These are phyloP conservation scores for Exophiala sideris DNA, from an alignment of 2,329 filamentous ascomycete genomes.

Conservation along the genomic window DNA sequence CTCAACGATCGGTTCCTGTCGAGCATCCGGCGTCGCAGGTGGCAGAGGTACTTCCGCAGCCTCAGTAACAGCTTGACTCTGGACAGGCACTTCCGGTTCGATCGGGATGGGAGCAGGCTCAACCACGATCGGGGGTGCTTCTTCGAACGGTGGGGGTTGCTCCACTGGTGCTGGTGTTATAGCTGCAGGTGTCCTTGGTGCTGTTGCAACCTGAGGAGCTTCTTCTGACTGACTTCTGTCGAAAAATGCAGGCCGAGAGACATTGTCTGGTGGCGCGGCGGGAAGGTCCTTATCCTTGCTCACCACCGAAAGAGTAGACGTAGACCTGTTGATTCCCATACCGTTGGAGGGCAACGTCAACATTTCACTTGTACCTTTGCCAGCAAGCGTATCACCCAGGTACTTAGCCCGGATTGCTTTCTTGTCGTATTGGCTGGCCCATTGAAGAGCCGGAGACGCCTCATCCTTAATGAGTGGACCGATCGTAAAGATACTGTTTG, in stretches of 20 bases:
- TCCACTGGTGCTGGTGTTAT: background rate
- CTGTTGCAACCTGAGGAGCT: background rate
- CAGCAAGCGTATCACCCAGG: constrained; percentile 68
- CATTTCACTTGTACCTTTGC: constrained; percentile 59
- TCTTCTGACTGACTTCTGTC: constrained; percentile 21
- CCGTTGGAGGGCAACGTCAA: constrained; percentile 38
- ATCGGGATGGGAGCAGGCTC: constrained; percentile 25
- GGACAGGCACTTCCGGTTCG: constrained; percentile 31
- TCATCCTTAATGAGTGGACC: constrained; percentile 81
- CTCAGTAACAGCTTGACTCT: constrained; percentile 29
- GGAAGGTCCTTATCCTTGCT: constrained; percentile 27
- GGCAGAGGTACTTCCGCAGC: constrained; percentile 37
- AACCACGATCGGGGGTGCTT: constrained; percentile 4
- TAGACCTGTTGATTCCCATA: constrained; percentile 29
- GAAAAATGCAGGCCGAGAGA: constrained; percentile 3
- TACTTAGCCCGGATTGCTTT: constrained; percentile 83
- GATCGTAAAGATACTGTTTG: constrained; percentile 82
- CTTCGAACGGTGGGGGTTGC: background rate
- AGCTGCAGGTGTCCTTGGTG: background rate
- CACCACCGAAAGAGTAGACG: constrained; percentile 24
- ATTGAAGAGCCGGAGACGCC: constrained; percentile 91
- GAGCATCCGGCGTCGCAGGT: constrained; percentile 20
- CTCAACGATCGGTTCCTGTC: background rate
- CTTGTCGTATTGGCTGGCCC: constrained; percentile 94
- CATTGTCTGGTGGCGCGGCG: constrained; percentile 12